A percentile compares a stretch with the other conserved stretches of the same genome.
Evolutionary conservation across 2,329 filamentous ascomycete species (phyloP).

Genomic region (Neofusicoccum parvum): DNA sequence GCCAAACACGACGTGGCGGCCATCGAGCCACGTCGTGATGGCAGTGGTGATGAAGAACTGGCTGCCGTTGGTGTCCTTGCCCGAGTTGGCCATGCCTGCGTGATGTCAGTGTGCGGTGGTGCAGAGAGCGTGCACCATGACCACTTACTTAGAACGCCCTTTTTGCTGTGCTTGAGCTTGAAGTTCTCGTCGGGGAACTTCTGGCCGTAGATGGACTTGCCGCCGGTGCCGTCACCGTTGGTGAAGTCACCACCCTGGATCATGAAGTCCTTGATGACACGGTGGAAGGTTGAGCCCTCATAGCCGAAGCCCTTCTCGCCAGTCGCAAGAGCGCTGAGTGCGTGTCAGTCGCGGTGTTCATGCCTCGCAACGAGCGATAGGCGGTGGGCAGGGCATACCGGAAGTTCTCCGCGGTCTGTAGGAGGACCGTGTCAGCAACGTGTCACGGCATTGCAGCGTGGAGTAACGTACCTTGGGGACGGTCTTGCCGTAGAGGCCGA

Average conservation of each 20-base stretch:
- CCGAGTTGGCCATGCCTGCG: conserved; percentile 63
- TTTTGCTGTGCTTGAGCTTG: conserved; percentile 89
- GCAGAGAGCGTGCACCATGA: conserved; percentile 87
- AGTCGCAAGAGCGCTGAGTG: conserved; percentile 72
- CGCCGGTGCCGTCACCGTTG: conserved; percentile 77
- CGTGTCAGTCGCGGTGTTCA: conserved; percentile 1
- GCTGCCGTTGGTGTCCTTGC: conserved; percentile 73
- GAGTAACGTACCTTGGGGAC: conserved; percentile 65
- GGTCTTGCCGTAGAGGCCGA: conserved; percentile 86
- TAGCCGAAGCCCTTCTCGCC: conserved; percentile 87
- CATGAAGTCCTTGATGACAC: conserved; percentile 90
- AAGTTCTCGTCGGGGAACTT: conserved; percentile 92
- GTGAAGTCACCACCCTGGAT: conserved; percentile 91
- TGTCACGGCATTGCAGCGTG: not conserved
- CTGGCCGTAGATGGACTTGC: conserved; percentile 84
- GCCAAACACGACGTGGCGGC: conserved; percentile 84
- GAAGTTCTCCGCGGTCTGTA: conserved; percentile 66
- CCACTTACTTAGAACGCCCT: conserved; percentile 63
- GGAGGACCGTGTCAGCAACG: conserved; percentile 24
- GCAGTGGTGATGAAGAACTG: conserved; percentile 75
- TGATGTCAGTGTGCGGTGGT: conserved; percentile 68
- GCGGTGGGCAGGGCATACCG: conserved; percentile 40
- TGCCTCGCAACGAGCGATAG: conserved; percentile 42
- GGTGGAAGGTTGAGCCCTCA: conserved; percentile 81
- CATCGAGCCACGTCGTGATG: conserved; percentile 70